Evolutionary conservation across 306 rosid species (phyloP), one percentile per base, ranked within the genome.

Genomic region (Canavalia ensiformis): DNA sequence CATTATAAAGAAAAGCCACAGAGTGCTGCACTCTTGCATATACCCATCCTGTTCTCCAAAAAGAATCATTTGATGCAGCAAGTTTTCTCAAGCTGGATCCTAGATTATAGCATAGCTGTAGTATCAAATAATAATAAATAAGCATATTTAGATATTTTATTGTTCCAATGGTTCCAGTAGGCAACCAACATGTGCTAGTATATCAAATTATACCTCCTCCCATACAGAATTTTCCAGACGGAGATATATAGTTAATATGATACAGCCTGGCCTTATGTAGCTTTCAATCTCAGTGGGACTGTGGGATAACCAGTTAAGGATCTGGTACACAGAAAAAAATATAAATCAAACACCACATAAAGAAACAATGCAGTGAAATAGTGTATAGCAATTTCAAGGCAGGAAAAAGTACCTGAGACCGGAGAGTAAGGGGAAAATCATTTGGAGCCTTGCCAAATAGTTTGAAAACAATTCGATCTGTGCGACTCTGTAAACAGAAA

Each of bases 391-490:
- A 79, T 77, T 82, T 51, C 78, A 85, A 35, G 63, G 49, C 67
- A 81, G 10, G 44, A 63, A 69, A 6, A 73, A 42, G 59, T 89
- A 94, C 98, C 97, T 94, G 94, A 35, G 92, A 78, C 46, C 97
- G 92, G 75, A 94, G 88, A 63, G 71, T 82, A 67, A 68, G 75
- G 41, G 98, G 98, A 76, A 92, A 88, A 76, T 92, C 97, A 87
- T 84, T 92, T n/a, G 98, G 98, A 51, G 88, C 94, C 82, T 94
- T 94, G 59, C 99, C 99, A 57, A 93, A 96, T 67, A 96, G 93
- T 83, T 96, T 96, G 77, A 96, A 93, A 63, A 96, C 94, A 60
- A 96, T 93, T 57, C 99, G 87, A 84, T 92, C 99, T 0, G 99
- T 96, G 83, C 97, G 87, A 86, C 88, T 84, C 99, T 96, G 93